These are phyloP conservation scores for Wickerhamiella brachini DNA, from an alignment of 805 yeast species.

Conservation along the genomic window DNA sequence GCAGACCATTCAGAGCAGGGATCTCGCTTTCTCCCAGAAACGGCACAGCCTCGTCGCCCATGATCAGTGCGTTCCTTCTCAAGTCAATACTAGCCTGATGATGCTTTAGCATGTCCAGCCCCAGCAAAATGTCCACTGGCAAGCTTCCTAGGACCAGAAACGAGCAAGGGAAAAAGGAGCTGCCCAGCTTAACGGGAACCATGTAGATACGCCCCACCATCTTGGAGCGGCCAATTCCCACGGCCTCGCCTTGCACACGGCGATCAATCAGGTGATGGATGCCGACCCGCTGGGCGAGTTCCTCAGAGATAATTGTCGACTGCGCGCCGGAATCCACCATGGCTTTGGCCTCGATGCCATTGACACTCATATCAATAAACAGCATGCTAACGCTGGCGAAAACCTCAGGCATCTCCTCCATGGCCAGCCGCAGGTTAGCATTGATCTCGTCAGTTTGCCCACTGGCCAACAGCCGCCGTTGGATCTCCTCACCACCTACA, in stretches of 20 bases:
- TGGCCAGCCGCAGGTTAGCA: constrained; percentile 65
- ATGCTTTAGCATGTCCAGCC: constrained; percentile 80
- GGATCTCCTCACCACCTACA: constrained; percentile 61
- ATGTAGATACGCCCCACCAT: constrained; percentile 79
- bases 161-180: constrained; percentile 47
- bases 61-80: constrained; percentile 43
- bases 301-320: constrained; percentile 64
- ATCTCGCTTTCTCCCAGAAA: constrained; percentile 65
- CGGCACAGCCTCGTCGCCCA: constrained; percentile 59
- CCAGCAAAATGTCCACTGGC: constrained; percentile 54
- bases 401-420: constrained; percentile 80
- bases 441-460: constrained; percentile 52
- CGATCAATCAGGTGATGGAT: constrained; percentile 62
- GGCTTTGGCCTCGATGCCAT: constrained; percentile 72
- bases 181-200: constrained; percentile 71
- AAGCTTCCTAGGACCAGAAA: constrained; percentile 54
- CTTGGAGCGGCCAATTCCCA: constrained; percentile 76
- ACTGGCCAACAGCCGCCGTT: constrained; percentile 36
- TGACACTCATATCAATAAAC: constrained; percentile 62
- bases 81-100: constrained; percentile 77
- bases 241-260: constrained; percentile 68
- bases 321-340: constrained; percentile 97
- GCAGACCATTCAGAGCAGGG: constrained; percentile 24
- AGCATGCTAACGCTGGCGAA: constrained; percentile 77
- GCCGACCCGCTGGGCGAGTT: constrained; percentile 59